A percentile compares a stretch with the other conserved stretches of the same genome.
Evolutionary conservation across 1,284 basidiomycete genomes (phyloP).

Genomic region (Sphagnurus paluster): DNA sequence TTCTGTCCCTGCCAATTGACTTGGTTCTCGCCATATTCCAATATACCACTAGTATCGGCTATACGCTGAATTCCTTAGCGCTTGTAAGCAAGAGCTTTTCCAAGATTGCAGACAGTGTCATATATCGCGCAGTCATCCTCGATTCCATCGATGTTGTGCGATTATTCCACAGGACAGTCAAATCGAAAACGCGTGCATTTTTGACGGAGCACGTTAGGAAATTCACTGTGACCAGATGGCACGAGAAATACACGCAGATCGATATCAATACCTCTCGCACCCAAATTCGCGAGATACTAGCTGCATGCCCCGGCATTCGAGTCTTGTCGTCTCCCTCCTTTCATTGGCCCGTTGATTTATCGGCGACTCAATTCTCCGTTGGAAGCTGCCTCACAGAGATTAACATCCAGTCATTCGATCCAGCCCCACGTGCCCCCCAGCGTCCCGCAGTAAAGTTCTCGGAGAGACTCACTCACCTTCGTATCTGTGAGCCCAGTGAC

Average conservation of each 20-base stretch:
- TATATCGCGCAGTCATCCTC: constrained; percentile 38
- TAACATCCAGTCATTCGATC: constrained; percentile 27
- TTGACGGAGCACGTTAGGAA: constrained; percentile 34
- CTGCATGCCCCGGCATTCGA: constrained; percentile 29
- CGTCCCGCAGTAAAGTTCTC: constrained; percentile 10
- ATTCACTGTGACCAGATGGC: constrained; percentile 30
- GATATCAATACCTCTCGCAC: too few species aligned
- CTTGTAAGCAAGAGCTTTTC: constrained; percentile 30
- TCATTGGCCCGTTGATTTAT: constrained; percentile 17
- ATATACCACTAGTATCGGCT: constrained; percentile 26
- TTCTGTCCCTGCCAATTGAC: constrained; percentile 30
- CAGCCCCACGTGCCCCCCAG: not conserved
- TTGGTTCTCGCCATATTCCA: constrained; percentile 36
- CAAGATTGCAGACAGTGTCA: constrained; percentile 29
- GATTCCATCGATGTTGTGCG: constrained; percentile 26
- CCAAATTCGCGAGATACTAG: constrained; percentile 27
- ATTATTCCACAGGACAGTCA: constrained; percentile 38
- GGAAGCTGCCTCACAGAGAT: constrained; percentile 24
- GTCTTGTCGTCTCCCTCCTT: constrained; percentile 27
- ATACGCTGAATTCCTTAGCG: constrained; percentile 28
- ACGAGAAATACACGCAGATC: constrained; percentile 12
- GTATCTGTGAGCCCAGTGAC: constrained; percentile 39
- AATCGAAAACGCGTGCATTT: constrained; percentile 28
- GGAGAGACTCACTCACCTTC: constrained; percentile 35
- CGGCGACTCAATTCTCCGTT: constrained; percentile 9